Base-by-base conservation (phyloP, 2,329 filamentous ascomycete genomes). In the Domatiomyces catenatus region DNA sequence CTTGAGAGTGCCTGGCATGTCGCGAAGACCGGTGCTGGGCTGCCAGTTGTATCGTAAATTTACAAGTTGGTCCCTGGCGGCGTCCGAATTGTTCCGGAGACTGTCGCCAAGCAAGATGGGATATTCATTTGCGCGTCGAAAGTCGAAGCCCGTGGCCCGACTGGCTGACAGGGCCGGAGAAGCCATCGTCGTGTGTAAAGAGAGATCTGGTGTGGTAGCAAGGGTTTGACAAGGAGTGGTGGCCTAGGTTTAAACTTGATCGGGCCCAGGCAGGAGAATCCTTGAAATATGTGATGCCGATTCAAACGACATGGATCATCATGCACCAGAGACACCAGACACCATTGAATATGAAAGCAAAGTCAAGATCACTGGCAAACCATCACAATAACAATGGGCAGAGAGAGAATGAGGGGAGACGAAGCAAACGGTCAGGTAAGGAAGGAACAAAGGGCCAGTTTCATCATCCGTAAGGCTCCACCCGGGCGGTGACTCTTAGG, bases 41-140 rank as follows among this genome's bases (percentile, higher is more conserved):
- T 69, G 70, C 60, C 70, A 68, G 52, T 71, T 71, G 53, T 71
- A 72, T 39, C 68, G 67, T 51, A 72, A 61, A 47, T 68, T 68
- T 54, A 71, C 57, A 46, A 68, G 62, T 18, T 59, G 58, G 24
- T 55, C 56, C 7, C 47, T 48, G 7, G 59, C 46, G 5, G 59
- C 46, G 5, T 55, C 52, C 26, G 60, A 57, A 28, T 60, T 63
- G 18, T 60, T 62, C 28, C 66, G 62, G 20, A 72, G 58, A 53
- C 62, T 64, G 44, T 70, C 67, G 15, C 70, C 69, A 48, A 72
- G 61, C 22, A 71, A 59, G 54, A 72, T 67, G 19, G 69, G 68
- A 56, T 71, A 72, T 48, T 71, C 70, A 47, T 65, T 69, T 49
- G 67, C 66, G 53, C 52, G 53, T 22, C 52, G 51, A 44, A 49